phyloP scores from a whole-genome alignment of 768 basidiomycete genomes.

The Pulveroboletus sp. region DNA sequence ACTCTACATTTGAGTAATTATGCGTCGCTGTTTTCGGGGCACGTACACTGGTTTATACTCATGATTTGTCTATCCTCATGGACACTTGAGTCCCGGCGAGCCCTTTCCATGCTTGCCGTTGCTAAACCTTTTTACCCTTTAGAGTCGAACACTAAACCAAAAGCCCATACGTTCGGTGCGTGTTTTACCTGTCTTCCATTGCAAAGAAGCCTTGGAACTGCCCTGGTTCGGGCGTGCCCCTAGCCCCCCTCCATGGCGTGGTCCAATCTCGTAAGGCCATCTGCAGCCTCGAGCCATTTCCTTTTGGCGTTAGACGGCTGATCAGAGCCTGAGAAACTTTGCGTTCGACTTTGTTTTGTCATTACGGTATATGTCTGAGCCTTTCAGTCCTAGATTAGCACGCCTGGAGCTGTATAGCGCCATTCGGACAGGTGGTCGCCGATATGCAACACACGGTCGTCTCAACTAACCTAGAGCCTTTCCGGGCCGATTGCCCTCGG shows the following conservation, averaged over 20 bases:
- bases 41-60: background rate
- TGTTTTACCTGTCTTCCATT: background rate
- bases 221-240: background rate
- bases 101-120: background rate
- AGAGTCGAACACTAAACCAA: background rate
- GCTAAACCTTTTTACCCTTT: background rate
- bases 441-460: no score
- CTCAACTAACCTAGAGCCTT: no score
- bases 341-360: background rate
- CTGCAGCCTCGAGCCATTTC: no score
- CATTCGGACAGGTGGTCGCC: no score
- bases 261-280: background rate
- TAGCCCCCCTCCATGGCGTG: background rate
- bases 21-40: background rate
- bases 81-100: background rate
- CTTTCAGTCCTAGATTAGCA: no score
- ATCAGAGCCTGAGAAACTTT: background rate
- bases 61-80: background rate
- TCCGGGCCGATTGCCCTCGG: no score
- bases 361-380: no score
- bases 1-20: constrained; percentile 40
- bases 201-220: background rate
- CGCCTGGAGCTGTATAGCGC: no score
- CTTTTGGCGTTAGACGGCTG: background rate
- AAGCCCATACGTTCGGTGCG: background rate